These are phyloP conservation scores for Arthroderma uncinatum DNA, from an alignment of 2,329 filamentous ascomycete genomes.

Conservation along the genomic window DNA sequence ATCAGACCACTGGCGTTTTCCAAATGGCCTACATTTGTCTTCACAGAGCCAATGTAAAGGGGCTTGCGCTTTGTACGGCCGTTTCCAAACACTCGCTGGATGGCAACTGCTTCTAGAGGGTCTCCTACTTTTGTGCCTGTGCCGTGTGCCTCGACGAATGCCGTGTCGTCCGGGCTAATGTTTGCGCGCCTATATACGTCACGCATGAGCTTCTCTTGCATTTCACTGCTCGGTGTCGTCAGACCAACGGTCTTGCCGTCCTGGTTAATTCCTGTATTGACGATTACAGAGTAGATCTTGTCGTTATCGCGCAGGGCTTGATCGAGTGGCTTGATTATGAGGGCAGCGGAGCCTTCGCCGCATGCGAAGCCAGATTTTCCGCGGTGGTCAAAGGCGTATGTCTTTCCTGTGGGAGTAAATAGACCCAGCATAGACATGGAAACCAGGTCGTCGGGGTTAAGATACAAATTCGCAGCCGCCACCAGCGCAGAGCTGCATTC, in stretches of 20 bases:
- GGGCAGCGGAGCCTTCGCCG: conserved; percentile 32
- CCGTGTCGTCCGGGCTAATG: conserved; percentile 6
- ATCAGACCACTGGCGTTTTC: conserved; percentile 22
- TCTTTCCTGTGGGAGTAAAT: conserved; percentile 25
- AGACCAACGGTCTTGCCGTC: conserved; percentile 27
- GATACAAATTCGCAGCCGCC: neutral
- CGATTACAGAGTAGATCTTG: conserved; percentile 33
- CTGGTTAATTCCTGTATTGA: conserved; percentile 29
- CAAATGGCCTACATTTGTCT: conserved; percentile 25
- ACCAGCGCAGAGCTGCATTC: conserved; percentile 14
- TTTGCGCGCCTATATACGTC: neutral
- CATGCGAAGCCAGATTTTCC: conserved; percentile 36
- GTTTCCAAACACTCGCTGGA: conserved; percentile 7
- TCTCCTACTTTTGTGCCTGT: conserved; percentile 31
- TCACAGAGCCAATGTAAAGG: conserved; percentile 19
- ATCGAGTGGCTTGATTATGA: conserved; percentile 32
- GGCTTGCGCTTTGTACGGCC: neutral
- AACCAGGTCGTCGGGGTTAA: neutral
- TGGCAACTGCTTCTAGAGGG: conserved; percentile 15
- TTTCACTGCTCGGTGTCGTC: neutral
- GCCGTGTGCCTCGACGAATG: conserved; percentile 24
- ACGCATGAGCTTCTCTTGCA: neutral
- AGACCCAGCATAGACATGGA: conserved; percentile 28
- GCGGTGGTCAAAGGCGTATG: conserved; percentile 23
- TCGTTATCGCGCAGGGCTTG: conserved; percentile 27